A percentile compares a stretch with the other conserved stretches of the same genome.
Evolutionary conservation across 768 basidiomycete genomes (phyloP).

Genomic region (Pleurotus eryngii): DNA sequence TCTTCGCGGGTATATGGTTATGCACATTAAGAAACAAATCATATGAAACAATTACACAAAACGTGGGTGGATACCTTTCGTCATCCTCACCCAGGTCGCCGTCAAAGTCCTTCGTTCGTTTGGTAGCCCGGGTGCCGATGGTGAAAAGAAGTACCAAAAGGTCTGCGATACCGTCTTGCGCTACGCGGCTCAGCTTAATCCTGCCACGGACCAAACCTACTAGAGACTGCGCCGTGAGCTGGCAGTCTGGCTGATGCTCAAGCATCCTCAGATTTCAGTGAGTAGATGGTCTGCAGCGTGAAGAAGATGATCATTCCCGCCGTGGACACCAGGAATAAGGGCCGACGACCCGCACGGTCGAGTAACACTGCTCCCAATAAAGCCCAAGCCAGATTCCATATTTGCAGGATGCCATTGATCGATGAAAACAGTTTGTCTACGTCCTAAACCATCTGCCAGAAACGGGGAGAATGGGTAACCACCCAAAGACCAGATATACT

Average conservation of each 20-base stretch:
- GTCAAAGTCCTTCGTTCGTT: slow-evolving; percentile 10
- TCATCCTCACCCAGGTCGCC: slow-evolving; percentile 2
- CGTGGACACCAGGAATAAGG: too few relatives aligned
- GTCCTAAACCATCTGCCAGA: background rate
- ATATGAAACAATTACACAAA: background rate
- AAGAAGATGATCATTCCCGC: too few relatives aligned
- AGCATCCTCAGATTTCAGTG: slow-evolving; percentile 27
- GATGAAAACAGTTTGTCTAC: slow-evolving; percentile 7
- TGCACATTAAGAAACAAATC: background rate
- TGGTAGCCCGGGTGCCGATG: background rate
- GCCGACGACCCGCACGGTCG: too few relatives aligned
- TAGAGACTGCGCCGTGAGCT: slow-evolving; percentile 18
- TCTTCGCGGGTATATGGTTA: slow-evolving; percentile 1
- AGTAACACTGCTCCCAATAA: too few relatives aligned
- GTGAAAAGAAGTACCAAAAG: slow-evolving; percentile 1
- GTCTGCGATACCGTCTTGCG: background rate
- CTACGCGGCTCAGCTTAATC: background rate
- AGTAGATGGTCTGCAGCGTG: slow-evolving; percentile 24
- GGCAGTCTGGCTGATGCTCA: slow-evolving; percentile 12
- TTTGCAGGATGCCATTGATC: too few relatives aligned
- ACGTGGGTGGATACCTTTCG: too few relatives aligned
- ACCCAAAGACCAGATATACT: background rate
- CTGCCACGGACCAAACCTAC: too few relatives aligned
- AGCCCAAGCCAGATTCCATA: too few relatives aligned
- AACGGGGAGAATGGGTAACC: background rate